A percentile compares a stretch with the other conserved stretches of the same genome.
These are phyloP conservation scores for Periconia sp. DNA, from an alignment of 2,329 filamentous ascomycete genomes.

Conservation along the genomic window DNA sequence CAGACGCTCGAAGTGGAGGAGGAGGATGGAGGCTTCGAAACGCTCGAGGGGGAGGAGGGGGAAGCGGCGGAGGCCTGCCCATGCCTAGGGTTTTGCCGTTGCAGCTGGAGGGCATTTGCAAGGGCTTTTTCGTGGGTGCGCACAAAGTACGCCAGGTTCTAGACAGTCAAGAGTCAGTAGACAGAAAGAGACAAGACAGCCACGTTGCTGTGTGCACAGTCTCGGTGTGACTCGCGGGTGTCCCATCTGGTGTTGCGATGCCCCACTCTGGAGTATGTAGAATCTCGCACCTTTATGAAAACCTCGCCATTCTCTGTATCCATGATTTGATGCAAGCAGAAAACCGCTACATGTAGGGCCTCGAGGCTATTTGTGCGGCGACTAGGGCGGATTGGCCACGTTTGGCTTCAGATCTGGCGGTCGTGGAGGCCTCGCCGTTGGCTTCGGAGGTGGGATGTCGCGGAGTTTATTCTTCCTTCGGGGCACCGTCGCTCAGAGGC, in stretches of 20 bases:
- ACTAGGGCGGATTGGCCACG: constrained; percentile 1
- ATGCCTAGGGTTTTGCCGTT: constrained; percentile 75
- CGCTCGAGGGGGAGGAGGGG: constrained; percentile 45
- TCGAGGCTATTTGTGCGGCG: constrained; percentile 11
- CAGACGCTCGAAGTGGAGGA: constrained; percentile 72
- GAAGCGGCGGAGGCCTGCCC: constrained; percentile 52
- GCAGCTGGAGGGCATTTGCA: constrained; percentile 90
- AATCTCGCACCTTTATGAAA: constrained; percentile 77
- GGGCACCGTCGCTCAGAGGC: background rate
- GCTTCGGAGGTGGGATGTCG: constrained; percentile 2
- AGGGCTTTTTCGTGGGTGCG: constrained; percentile 96
- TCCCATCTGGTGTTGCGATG: constrained; percentile 1
- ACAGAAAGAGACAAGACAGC: constrained; percentile 3
- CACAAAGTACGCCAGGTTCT: constrained; percentile 97
- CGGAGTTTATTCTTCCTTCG: constrained; percentile 1
- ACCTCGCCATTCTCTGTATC: constrained; percentile 88
- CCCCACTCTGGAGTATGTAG: constrained; percentile 5
- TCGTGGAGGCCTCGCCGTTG: constrained; percentile 2
- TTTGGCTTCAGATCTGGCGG: background rate
- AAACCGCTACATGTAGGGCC: constrained; percentile 43
- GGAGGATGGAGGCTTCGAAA: constrained; percentile 54
- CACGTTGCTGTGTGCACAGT: constrained; percentile 5
- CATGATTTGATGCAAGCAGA: constrained; percentile 58
- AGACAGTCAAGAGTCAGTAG: constrained; percentile 41
- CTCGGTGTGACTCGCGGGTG: constrained; percentile 1